A percentile compares a stretch with the other conserved stretches of the same genome.
Conservation (phyloP, 768 basidiomycete genomes). For the Pleurotus salmoneostramineus region DNA sequence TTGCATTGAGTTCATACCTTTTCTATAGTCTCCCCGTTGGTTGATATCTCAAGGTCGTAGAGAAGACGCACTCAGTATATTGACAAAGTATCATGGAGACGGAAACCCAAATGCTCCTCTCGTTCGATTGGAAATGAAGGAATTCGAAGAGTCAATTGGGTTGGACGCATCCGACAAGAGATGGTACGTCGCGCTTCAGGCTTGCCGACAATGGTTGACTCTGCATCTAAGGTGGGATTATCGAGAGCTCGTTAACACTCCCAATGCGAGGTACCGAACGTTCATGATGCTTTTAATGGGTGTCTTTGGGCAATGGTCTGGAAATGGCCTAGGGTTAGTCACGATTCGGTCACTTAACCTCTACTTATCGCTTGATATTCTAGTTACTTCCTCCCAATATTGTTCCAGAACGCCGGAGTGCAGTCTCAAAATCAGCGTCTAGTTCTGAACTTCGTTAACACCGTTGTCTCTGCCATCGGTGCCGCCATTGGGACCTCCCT, state of each 20-base stretch:
- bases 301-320: constrained; percentile 55
- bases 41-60: constrained; percentile 43
- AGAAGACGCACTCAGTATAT: constrained; percentile 43
- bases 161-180: constrained; percentile 52
- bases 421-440: constrained; percentile 33
- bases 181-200: constrained; percentile 33
- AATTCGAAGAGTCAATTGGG: constrained; percentile 46
- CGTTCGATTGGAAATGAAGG: constrained; percentile 47
- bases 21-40: constrained; percentile 51
- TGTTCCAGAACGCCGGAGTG: constrained; percentile 35
- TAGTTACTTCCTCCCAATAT: constrained; percentile 40
- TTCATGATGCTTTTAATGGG: constrained; percentile 50
- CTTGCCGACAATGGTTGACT: background rate
- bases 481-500: constrained; percentile 37
- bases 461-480: constrained; percentile 34
- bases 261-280: constrained; percentile 40
- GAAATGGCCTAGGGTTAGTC: constrained; percentile 46
- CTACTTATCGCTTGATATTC: background rate
- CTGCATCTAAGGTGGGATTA: constrained; percentile 40
- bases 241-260: constrained; percentile 42
- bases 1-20: background rate
- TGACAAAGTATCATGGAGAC: constrained; percentile 51
- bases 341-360: background rate
- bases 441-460: constrained; percentile 39
- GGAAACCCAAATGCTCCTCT: constrained; percentile 45